phyloP scores from a whole-genome alignment of 140 eudicot species.

The Flaveria floridana region DNA sequence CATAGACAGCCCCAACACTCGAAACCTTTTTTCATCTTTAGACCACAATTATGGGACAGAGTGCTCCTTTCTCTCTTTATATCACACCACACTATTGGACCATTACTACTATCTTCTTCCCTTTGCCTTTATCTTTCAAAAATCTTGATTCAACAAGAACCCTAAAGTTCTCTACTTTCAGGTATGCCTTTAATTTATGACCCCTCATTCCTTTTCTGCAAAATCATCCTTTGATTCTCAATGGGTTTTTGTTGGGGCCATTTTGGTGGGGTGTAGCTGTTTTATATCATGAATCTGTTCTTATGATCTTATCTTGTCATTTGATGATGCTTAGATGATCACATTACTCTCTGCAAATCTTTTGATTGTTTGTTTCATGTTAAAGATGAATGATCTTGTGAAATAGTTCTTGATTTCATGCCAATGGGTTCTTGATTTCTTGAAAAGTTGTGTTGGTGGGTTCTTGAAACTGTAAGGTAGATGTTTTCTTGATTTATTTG shows the following conservation, averaged over 20 bases:
- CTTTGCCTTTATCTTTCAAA: conserved; percentile 36
- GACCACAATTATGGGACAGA: conserved; percentile 44
- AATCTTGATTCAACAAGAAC: conserved; percentile 40
- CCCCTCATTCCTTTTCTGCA: conserved; percentile 34
- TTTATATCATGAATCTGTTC: conserved; percentile 34
- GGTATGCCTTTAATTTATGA: conserved; percentile 38
- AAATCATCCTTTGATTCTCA: conserved; percentile 35
- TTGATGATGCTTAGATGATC: conserved; percentile 11
- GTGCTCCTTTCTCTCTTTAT: conserved; percentile 31
- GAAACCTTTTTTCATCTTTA: conserved; percentile 36
- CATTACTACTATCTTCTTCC: conserved; percentile 4
- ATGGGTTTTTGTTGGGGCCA: conserved; percentile 39
- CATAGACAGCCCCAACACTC: conserved; percentile 41
- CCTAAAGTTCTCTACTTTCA: conserved; percentile 46
- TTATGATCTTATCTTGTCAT: conserved; percentile 41
- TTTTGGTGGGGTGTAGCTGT: conserved; percentile 27
- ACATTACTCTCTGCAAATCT: conserved; percentile 9
- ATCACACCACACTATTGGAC: conserved; percentile 30
- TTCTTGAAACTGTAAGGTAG: background rate
- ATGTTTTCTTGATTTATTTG: conserved; percentile 13
- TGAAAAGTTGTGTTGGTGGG: conserved; percentile 13
- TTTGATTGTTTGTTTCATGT: conserved; percentile 10
- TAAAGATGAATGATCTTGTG: background rate
- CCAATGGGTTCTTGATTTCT: conserved; percentile 4
- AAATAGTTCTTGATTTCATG: conserved; percentile 5